A percentile compares a stretch with the other conserved stretches of the same genome.
Evolutionary conservation across 2,329 filamentous ascomycete species (phyloP).

Genomic region (Mycosphaerella arachidis): DNA sequence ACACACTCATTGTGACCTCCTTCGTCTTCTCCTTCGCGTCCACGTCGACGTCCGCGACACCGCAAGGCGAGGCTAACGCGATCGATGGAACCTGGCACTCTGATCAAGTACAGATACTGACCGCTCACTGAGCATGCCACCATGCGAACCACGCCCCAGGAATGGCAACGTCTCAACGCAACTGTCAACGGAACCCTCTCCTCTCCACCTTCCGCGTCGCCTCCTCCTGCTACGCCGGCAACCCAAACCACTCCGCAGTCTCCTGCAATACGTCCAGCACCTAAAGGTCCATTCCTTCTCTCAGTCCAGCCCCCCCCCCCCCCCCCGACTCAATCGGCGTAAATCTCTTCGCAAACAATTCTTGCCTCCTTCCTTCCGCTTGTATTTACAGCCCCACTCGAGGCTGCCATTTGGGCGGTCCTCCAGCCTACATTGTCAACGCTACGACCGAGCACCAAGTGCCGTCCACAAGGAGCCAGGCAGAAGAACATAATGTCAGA

Average conservation of each 20-base stretch:
- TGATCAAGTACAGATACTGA: background rate
- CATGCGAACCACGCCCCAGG: background rate
- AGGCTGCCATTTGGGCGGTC: conserved; percentile 30
- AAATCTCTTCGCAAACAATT: conserved; percentile 32
- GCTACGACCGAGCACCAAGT: conserved; percentile 30
- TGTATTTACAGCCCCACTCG: conserved; percentile 23
- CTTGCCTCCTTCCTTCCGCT: conserved; percentile 30
- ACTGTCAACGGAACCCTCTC: conserved; percentile 23
- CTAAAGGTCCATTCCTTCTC: conserved; percentile 33
- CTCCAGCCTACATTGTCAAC: conserved; percentile 34
- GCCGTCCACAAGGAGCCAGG: conserved; percentile 30
- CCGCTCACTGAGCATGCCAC: no score
- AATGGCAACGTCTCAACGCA: conserved; percentile 13
- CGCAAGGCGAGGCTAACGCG: background rate
- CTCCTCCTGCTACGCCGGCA: conserved; percentile 32
- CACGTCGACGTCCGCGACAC: background rate
- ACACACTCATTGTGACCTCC: background rate
- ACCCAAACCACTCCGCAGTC: conserved; percentile 26
- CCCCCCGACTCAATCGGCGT: conserved; percentile 33
- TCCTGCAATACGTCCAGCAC: conserved; percentile 25
- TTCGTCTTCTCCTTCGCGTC: background rate
- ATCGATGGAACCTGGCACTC: background rate
- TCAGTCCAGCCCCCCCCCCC: no score
- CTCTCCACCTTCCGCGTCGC: conserved; percentile 25
- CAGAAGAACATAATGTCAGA: conserved; percentile 11